Percentiles rank a stretch among this genome's conserved stretches.
phyloP scores from a whole-genome alignment of 768 basidiomycete genomes.

The Pleurotus ostreatus region DNA sequence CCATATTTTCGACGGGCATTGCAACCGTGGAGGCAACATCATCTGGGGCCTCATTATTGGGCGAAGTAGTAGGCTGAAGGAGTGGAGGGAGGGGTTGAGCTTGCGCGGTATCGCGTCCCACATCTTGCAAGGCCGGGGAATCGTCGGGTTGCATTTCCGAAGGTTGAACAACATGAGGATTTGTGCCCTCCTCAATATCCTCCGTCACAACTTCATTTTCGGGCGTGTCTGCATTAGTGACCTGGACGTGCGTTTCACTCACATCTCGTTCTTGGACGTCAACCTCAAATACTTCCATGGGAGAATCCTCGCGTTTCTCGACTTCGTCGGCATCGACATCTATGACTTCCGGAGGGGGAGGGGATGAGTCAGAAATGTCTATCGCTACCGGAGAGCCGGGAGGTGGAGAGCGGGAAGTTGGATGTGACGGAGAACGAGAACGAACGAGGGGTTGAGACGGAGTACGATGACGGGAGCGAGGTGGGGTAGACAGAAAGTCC shows the following conservation, averaged over 20 bases:
- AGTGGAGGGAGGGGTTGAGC: neutral
- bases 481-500: constrained; percentile 7
- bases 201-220: neutral
- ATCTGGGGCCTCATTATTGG: no score
- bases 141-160: neutral
- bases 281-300: neutral
- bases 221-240: neutral
- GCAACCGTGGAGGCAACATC: no score
- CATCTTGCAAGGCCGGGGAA: neutral
- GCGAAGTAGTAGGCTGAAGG: neutral
- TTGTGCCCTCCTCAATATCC: neutral
- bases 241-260: neutral
- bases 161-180: neutral
- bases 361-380: constrained; percentile 6
- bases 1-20: neutral
- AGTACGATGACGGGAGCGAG: constrained; percentile 12
- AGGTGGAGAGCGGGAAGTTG: constrained; percentile 9
- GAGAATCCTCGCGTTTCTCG: neutral
- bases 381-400: constrained; percentile 8
- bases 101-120: neutral
- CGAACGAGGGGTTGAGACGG: constrained; percentile 11
- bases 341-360: neutral
- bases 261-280: neutral
- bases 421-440: constrained; percentile 10
- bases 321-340: neutral